Base-by-base conservation (phyloP, 768 basidiomycete species). In the Coprinellus aureogranulatus region DNA sequence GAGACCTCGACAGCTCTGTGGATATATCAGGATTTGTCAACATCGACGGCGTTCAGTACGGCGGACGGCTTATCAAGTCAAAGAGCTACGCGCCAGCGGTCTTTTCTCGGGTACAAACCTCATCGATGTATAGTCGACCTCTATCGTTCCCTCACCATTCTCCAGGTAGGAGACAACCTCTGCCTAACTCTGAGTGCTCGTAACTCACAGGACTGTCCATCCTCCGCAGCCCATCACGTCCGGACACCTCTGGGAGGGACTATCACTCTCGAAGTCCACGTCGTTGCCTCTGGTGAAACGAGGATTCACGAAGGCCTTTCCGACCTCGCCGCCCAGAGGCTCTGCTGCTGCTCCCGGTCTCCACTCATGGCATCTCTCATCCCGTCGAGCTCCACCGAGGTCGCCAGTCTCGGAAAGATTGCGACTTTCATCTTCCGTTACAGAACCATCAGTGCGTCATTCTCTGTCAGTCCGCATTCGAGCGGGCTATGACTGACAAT, bases 371-470 rank as follows among this genome's bases (percentile, higher is more conserved):
- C 68, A 5, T 71, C 70, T 50, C 67, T 67, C 25, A 68, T 66
- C 5, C 70, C 70, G 14, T 69, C 68, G 49, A 65, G 63, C 52
- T 71, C 70, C 4, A 71, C 70, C 12, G 70, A 71, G 49, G 70
- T 71, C 18, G 67, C 66, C 8, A 71, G 70, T 57, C 53, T 71
- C 25, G 53, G 63, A 44, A 71, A 71, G 60, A 68, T 71, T 48
- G 70, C 70, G 18, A 71, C 68, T 28, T 71, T 71, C 52, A 58
- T 66, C 6, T 71, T 71, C 65, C 68, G 67, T 22, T 71, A 71
- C 55, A 65, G 70, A 55, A 67, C 70, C 47, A 42, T 67, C 54
- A 64, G 67, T 68, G 53, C 44, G 66, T 61, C 26, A 30, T 28
- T 18, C 50, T 26, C 31, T 37, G 20, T 9, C 31, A 52, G 10